phyloP scores from a whole-genome alignment of 768 basidiomycete genomes.

The Tulasnella sp. region DNA sequence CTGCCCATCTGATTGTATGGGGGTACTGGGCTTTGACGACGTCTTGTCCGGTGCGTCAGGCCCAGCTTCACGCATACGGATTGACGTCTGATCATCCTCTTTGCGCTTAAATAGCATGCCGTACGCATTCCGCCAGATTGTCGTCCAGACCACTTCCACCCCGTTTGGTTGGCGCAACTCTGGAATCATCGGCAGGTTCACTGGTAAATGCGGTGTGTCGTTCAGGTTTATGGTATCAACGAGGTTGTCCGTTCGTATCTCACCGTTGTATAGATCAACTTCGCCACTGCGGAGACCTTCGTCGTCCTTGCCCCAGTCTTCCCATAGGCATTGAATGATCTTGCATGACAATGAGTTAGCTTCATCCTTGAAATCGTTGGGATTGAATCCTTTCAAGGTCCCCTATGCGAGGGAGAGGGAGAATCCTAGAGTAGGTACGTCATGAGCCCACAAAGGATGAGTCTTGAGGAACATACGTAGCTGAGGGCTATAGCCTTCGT shows the following conservation, averaged over 20 bases:
- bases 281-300: conserved; percentile 47
- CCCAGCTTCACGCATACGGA: conserved; percentile 31
- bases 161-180: conserved; percentile 48
- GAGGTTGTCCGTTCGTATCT: neutral
- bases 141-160: conserved; percentile 67
- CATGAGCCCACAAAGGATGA: too few relatives aligned
- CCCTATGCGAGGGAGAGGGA: conserved; percentile 51
- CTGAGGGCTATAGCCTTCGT: conserved; percentile 66
- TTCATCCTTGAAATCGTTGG: conserved; percentile 47
- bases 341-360: conserved; percentile 58
- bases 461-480: neutral
- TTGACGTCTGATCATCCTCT: conserved; percentile 21
- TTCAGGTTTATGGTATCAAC: neutral
- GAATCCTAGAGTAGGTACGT: neutral
- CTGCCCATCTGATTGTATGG: neutral
- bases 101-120: conserved; percentile 22
- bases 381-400: conserved; percentile 59
- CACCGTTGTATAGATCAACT: conserved; percentile 62
- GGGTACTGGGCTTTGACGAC: conserved; percentile 14
- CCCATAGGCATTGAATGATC: conserved; percentile 67
- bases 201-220: conserved; percentile 9
- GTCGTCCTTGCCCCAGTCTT: conserved; percentile 71
- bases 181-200: conserved; percentile 80
- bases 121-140: conserved; percentile 77
- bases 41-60: conserved; percentile 31